phyloP scores from a whole-genome alignment of 345 rosid species.

The Tarenaya hassleriana region DNA sequence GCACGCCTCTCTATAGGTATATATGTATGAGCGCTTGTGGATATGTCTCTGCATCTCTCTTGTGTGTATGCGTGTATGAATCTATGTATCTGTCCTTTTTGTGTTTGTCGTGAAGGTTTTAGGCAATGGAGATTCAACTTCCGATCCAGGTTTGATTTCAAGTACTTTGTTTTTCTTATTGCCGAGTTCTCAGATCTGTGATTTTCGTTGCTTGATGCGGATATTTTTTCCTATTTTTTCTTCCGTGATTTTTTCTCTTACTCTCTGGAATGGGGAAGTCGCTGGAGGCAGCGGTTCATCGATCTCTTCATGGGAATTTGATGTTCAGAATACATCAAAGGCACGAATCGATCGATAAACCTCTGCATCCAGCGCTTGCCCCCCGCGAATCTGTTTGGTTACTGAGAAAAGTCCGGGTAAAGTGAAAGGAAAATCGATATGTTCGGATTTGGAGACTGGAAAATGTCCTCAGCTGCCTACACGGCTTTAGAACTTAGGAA shows the following conservation, averaged over 20 bases:
- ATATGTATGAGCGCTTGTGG: neutral
- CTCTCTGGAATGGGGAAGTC: slow-evolving; percentile 31
- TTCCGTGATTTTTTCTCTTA: neutral
- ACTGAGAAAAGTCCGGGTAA: too few relatives aligned
- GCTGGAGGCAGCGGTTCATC: slow-evolving; percentile 99
- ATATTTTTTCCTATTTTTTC: too few relatives aligned
- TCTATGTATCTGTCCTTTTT: neutral
- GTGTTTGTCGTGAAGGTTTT: slow-evolving; percentile 2
- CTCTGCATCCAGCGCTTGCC: slow-evolving; percentile 96
- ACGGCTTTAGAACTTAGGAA: too few relatives aligned
- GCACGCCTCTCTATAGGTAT: neutral
- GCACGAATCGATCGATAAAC: slow-evolving; percentile 99
- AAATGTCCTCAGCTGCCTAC: too few relatives aligned
- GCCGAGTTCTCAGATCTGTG: slow-evolving; percentile 23
- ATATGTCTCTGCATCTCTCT: neutral
- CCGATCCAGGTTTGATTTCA: neutral
- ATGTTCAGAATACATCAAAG: slow-evolving; percentile 23
- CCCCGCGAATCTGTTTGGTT: too few relatives aligned
- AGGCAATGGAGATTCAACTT: slow-evolving; percentile 2
- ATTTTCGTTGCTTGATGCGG: slow-evolving; percentile 14
- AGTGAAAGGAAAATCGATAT: too few relatives aligned
- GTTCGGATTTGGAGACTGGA: too few relatives aligned
- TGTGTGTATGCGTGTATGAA: neutral
- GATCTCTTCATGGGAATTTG: slow-evolving; percentile 72
- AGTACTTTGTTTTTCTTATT: slow-evolving; percentile 3